Conservation (phyloP, 768 basidiomycete genomes). For the Tephrocybe rancida region DNA sequence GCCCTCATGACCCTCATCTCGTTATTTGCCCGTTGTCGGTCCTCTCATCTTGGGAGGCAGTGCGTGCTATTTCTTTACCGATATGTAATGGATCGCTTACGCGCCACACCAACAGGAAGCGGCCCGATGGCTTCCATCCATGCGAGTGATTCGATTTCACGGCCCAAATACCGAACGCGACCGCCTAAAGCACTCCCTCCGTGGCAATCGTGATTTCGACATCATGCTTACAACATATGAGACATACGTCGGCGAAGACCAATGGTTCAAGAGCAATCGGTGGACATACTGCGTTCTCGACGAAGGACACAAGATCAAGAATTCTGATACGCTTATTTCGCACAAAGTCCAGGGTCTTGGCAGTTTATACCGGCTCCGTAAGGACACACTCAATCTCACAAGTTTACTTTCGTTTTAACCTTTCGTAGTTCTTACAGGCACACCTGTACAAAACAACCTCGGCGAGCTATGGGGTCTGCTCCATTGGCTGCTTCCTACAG, state of each 20-base stretch:
- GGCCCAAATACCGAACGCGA: constrained; percentile 55
- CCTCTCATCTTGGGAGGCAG: constrained; percentile 58
- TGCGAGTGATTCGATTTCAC: constrained; percentile 62
- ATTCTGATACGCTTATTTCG: constrained; percentile 56
- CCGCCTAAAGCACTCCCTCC: constrained; percentile 50
- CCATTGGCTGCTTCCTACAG: constrained; percentile 55
- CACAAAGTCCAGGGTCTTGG: constrained; percentile 57
- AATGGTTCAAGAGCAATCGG: constrained; percentile 60
- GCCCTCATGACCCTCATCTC: constrained; percentile 60
- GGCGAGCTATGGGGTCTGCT: constrained; percentile 59
- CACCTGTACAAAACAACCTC: constrained; percentile 71
- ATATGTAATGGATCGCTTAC: not conserved
- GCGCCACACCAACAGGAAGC: constrained; percentile 39
- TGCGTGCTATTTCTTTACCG: constrained; percentile 21
- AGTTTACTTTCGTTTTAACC: not conserved
- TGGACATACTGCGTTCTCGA: constrained; percentile 66
- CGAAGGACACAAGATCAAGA: constrained; percentile 77
- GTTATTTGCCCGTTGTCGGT: constrained; percentile 76
- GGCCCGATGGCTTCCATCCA: constrained; percentile 54
- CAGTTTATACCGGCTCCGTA: constrained; percentile 59
- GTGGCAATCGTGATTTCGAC: constrained; percentile 44
- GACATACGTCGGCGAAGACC: constrained; percentile 53
- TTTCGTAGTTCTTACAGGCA: constrained; percentile 64
- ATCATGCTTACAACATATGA: constrained; percentile 76
- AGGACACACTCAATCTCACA: not conserved